Evolutionary conservation across 352 stramenopile genomes (phyloP).

Genomic region (Phytophthora lateralis): DNA sequence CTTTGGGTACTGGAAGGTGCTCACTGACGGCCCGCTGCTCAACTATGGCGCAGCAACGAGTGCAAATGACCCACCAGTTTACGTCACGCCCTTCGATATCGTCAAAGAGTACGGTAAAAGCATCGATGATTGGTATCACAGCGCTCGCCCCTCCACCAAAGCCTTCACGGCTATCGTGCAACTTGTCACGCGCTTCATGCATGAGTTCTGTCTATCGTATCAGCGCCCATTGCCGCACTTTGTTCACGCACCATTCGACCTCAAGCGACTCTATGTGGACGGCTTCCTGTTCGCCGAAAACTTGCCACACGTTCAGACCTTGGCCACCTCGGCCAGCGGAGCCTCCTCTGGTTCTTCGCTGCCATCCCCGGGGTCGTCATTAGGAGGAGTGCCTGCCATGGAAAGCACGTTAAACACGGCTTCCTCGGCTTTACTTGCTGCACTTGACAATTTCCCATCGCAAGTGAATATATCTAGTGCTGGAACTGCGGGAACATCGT

Average conservation of each 20-base stretch:
- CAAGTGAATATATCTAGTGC: conserved; percentile 20
- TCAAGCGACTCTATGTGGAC: conserved; percentile 66
- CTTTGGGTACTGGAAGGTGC: conserved; percentile 90
- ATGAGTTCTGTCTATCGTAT: conserved; percentile 85
- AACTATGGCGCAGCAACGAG: conserved; percentile 45
- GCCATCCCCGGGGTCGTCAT: neutral
- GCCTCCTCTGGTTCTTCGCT: conserved; percentile 24
- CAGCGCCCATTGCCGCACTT: conserved; percentile 77
- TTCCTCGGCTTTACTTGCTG: conserved; percentile 31
- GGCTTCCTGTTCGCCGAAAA: conserved; percentile 81
- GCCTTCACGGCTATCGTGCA: conserved; percentile 74
- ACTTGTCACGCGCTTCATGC: conserved; percentile 91
- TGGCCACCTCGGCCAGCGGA: conserved; percentile 5
- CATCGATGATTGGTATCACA: conserved; percentile 88
- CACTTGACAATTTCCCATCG: conserved; percentile 38
- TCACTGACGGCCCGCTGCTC: conserved; percentile 78
- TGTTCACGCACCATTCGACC: conserved; percentile 74
- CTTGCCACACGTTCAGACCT: conserved; percentile 49
- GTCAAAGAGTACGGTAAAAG: conserved; percentile 91
- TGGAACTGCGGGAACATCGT: conserved; percentile 6
- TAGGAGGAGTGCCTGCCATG: conserved; percentile 16
- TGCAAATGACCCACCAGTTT: conserved; percentile 43
- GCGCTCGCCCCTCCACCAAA: conserved; percentile 72
- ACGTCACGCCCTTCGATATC: conserved; percentile 89
- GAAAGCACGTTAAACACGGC: conserved; percentile 25